Percentiles rank a stretch among this genome's conserved stretches.
Evolutionary conservation across 345 rosid species (phyloP).

Genomic region (Raphanus raphanistrum): DNA sequence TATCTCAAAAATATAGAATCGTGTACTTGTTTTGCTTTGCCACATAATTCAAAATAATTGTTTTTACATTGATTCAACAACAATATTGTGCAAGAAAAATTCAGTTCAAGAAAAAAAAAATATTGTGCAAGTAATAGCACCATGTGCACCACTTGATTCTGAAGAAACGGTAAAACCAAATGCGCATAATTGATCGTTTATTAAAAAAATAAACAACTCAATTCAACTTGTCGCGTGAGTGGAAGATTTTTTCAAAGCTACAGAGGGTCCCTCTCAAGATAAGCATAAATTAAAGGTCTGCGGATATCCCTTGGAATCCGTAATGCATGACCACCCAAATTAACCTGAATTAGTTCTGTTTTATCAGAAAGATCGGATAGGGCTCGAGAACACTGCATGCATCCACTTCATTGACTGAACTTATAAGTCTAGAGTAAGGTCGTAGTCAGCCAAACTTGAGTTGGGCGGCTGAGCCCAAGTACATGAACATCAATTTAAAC

Average conservation of each 20-base stretch:
- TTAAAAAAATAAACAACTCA: not conserved
- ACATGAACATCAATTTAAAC: conserved; percentile 33
- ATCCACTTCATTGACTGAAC: conserved; percentile 14
- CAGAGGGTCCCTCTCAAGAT: conserved; percentile 22
- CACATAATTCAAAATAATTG: not conserved
- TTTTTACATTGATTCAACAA: not conserved
- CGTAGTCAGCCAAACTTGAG: conserved; percentile 1
- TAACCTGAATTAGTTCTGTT: not conserved
- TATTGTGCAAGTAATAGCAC: conserved; percentile 9
- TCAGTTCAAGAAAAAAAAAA: too few species aligned
- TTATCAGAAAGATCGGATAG: not conserved
- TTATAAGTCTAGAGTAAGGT: not conserved
- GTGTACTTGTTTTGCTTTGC: not conserved
- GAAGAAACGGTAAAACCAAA: conserved; percentile 7
- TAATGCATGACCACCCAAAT: not conserved
- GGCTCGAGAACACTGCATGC: not conserved
- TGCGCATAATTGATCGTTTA: not conserved
- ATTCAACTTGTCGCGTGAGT: conserved; percentile 16
- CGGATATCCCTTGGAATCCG: conserved; percentile 21
- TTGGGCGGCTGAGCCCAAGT: conserved; percentile 18
- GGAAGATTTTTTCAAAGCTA: conserved; percentile 28
- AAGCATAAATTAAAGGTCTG: conserved; percentile 16
- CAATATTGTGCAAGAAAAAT: conserved; percentile 12
- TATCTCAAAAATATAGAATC: not conserved
- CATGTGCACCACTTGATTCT: not conserved